Evolutionary conservation across 2,329 filamentous ascomycete genomes (phyloP).

Genomic region (Orbilia javanica): DNA sequence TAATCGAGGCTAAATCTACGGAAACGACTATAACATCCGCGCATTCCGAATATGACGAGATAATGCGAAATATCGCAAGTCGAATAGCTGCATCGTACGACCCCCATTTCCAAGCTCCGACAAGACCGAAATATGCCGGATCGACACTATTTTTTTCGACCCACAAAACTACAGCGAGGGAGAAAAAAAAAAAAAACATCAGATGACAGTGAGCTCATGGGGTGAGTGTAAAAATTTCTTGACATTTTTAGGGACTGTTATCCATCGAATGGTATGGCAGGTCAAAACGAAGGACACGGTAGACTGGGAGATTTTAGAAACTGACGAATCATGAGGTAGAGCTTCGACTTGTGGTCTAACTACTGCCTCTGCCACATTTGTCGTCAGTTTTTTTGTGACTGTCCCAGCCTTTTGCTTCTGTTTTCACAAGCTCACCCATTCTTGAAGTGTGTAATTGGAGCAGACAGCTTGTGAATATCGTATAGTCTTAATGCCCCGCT

Average conservation of each 20-base stretch:
- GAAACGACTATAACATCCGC: slow-evolving; percentile 23
- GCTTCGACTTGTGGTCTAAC: slow-evolving; percentile 31
- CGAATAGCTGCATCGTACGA: slow-evolving; percentile 41
- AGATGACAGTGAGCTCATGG: slow-evolving; percentile 47
- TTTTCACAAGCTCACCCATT: slow-evolving; percentile 1
- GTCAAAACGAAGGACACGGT: slow-evolving; percentile 31
- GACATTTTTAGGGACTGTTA: neutral
- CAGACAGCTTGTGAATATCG: neutral
- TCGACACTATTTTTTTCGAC: slow-evolving; percentile 20
- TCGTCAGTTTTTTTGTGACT: neutral
- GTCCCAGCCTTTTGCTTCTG: neutral
- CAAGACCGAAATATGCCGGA: slow-evolving; percentile 39
- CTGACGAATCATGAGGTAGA: slow-evolving; percentile 33
- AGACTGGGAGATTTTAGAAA: neutral
- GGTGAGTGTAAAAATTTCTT: neutral
- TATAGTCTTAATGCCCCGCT: slow-evolving; percentile 4
- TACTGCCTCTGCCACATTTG: slow-evolving; percentile 14
- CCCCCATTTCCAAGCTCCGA: slow-evolving; percentile 42
- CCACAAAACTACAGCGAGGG: slow-evolving; percentile 6
- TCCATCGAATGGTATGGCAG: neutral
- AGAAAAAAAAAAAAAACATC: slow-evolving; percentile 48
- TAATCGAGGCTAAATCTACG: slow-evolving; percentile 4
- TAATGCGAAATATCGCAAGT: slow-evolving; percentile 11
- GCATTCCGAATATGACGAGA: slow-evolving; percentile 15
- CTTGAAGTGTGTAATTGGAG: neutral